Percentiles rank a stretch among this genome's conserved stretches.
These are phyloP conservation scores for Lichtheimia ornata DNA, from an alignment of 371 early-diverging fungal species.

Conservation along the genomic window DNA sequence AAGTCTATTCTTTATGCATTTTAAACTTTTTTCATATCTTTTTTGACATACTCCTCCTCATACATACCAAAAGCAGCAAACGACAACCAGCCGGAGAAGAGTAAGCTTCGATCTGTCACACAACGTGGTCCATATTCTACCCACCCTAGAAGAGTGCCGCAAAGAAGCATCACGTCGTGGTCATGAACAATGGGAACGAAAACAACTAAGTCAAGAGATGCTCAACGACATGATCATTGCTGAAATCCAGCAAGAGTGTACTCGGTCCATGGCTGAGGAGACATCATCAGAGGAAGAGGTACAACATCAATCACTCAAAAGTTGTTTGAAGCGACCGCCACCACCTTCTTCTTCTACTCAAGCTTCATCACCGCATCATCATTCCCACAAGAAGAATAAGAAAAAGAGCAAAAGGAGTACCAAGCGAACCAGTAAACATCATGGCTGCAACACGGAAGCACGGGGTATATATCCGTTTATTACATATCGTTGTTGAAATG, in stretches of 20 bases:
- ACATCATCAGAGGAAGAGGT: background rate
- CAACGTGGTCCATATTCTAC: conserved; percentile 42
- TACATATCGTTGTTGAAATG: background rate
- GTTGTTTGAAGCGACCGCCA: conserved; percentile 25
- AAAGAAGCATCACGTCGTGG: conserved; percentile 27
- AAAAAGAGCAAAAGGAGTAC: conserved; percentile 33
- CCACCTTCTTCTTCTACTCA: background rate
- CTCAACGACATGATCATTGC: conserved; percentile 40
- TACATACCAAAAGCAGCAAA: no score
- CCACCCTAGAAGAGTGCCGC: conserved; percentile 36
- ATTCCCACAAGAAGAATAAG: conserved; percentile 6
- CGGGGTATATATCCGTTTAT: conserved; percentile 14
- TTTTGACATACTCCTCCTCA: no score
- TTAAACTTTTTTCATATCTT: no score
- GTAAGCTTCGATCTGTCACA: conserved; percentile 51
- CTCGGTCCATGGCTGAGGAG: conserved; percentile 2
- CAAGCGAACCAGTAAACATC: conserved; percentile 73
- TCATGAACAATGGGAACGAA: conserved; percentile 39
- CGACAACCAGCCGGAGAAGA: conserved; percentile 20
- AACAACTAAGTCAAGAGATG: conserved; percentile 34
- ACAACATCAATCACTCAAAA: conserved; percentile 14
- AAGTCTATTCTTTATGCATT: no score
- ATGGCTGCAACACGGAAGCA: conserved; percentile 34
- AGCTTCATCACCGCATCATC: background rate
- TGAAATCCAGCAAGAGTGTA: conserved; percentile 35